Evolutionary conservation across 345 rosid genomes (phyloP).

Genomic region (Eucalyptus marginata): DNA sequence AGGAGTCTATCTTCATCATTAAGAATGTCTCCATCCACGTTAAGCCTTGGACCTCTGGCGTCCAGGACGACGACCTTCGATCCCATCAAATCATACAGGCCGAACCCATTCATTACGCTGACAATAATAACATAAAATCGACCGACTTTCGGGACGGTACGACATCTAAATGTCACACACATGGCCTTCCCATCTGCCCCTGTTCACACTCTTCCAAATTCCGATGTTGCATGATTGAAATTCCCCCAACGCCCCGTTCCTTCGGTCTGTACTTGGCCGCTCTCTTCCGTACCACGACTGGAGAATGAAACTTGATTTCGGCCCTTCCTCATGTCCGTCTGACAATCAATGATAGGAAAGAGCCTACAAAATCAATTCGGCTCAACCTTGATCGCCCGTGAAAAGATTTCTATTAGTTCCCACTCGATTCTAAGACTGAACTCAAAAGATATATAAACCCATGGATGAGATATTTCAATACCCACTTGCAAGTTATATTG

Average conservation of each 20-base stretch:
- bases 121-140: background rate
- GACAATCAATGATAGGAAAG: background rate
- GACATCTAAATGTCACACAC: background rate
- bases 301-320: background rate
- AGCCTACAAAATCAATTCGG: background rate
- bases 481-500: fast-evolving
- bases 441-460: background rate
- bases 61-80: background rate
- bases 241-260: background rate
- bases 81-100: background rate
- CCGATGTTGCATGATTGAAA: background rate
- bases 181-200: background rate
- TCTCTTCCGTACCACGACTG: background rate
- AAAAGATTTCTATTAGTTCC: background rate
- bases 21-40: background rate
- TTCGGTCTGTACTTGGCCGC: background rate
- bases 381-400: background rate
- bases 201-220: background rate
- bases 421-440: background rate
- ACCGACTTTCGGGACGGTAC: background rate
- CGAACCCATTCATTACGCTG: background rate
- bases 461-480: background rate
- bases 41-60: background rate
- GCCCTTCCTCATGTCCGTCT: background rate
- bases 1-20: background rate